phyloP scores from a whole-genome alignment of 306 rosid genomes.

The Vigna mungo region DNA sequence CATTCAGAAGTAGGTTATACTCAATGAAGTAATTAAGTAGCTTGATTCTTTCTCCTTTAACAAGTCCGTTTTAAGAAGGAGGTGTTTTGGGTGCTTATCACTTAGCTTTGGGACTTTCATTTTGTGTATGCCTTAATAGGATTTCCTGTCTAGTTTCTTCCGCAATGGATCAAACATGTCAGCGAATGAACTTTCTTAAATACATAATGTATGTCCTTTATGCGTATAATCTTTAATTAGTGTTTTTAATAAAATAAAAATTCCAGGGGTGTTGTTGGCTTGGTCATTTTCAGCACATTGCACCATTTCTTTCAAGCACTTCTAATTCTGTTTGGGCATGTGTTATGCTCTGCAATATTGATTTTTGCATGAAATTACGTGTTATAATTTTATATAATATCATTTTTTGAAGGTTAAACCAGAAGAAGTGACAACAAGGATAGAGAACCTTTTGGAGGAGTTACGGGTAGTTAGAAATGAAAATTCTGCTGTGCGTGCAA shows the following conservation, averaged over 20 bases:
- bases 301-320: slow-evolving; percentile 35
- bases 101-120: not conserved
- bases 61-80: not conserved
- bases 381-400: slow-evolving; percentile 10
- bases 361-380: slow-evolving; percentile 22
- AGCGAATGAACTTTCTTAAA: slow-evolving; percentile 25
- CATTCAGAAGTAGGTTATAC: too few species aligned
- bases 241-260: slow-evolving; percentile 15
- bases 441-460: slow-evolving; percentile 84
- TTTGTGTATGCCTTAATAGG: slow-evolving; percentile 5
- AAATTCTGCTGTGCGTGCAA: slow-evolving; percentile 73
- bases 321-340: slow-evolving; percentile 9
- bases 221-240: not conserved
- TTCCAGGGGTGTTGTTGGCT: not conserved
- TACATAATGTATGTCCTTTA: not conserved
- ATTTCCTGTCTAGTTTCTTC: slow-evolving; percentile 37
- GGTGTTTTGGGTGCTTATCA: not conserved
- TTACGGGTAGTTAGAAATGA: slow-evolving; percentile 74
- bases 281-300: slow-evolving; percentile 29
- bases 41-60: not conserved
- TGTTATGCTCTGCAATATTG: not conserved
- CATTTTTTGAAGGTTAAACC: slow-evolving; percentile 79
- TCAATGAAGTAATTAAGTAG: not conserved
- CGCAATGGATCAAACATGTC: slow-evolving; percentile 3
- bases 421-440: slow-evolving; percentile 82